These are phyloP conservation scores for Malassezia slooffiae DNA, from an alignment of 1,284 basidiomycete species.

Conservation along the genomic window DNA sequence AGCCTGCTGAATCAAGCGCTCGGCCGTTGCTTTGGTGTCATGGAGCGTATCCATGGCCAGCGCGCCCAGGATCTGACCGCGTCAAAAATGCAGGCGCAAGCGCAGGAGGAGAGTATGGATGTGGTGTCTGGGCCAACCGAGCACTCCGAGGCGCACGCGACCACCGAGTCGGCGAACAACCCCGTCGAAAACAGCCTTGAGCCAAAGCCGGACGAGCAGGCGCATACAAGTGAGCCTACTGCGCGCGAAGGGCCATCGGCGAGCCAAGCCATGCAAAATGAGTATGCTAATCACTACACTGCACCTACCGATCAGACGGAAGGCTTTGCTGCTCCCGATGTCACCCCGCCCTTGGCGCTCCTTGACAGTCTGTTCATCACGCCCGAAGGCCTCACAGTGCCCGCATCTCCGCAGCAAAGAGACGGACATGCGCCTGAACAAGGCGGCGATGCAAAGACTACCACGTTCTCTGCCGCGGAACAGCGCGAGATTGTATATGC, in stretches of 20 bases:
- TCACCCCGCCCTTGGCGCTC: slow-evolving; percentile 32
- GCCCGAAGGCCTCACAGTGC: slow-evolving; percentile 30
- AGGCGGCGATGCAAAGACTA: background rate
- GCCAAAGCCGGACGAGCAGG: background rate
- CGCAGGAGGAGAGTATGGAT: too few species aligned
- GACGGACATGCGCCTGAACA: background rate
- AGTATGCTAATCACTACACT: too few species aligned
- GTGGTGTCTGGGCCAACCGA: too few species aligned
- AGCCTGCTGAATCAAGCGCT: slow-evolving; percentile 33
- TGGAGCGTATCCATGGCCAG: slow-evolving; percentile 20
- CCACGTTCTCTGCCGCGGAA: slow-evolving; percentile 20
- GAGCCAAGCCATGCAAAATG: slow-evolving; percentile 4
- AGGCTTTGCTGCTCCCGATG: too few species aligned
- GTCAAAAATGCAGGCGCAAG: background rate
- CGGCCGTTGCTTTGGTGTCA: slow-evolving; percentile 38
- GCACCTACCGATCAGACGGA: too few species aligned
- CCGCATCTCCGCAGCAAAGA: slow-evolving; percentile 5
- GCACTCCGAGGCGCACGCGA: too few species aligned
- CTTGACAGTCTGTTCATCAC: slow-evolving; percentile 42
- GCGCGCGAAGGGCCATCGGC: too few species aligned
- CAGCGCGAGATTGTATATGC: slow-evolving; percentile 39
- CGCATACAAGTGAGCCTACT: too few species aligned
- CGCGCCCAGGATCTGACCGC: background rate
- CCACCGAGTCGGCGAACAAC: too few species aligned
- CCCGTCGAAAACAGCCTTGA: background rate